Conservation (phyloP, 1,139 yeast genomes). For the Magnusiomyces magnusii region DNA sequence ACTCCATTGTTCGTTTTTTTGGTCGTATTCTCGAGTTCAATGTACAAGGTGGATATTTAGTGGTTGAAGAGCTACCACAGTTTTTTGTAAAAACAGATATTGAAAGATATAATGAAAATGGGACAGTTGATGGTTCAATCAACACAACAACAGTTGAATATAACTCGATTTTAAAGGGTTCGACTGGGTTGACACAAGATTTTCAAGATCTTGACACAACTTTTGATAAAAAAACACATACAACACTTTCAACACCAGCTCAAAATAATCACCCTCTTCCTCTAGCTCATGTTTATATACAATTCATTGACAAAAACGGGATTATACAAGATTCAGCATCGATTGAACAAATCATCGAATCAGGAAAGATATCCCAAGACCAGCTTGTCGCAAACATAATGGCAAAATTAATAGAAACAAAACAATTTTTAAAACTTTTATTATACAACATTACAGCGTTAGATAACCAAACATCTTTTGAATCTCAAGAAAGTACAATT, state of each 20-base stretch:
- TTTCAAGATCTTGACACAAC: background rate
- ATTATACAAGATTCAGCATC: background rate
- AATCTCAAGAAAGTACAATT: background rate
- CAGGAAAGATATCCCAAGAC: background rate
- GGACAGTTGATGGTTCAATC: no score
- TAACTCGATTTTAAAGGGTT: no score
- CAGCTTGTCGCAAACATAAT: background rate
- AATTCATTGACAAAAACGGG: background rate
- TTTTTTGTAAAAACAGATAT: slow-evolving; percentile 4
- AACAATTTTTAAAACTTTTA: background rate
- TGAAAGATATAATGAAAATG: no score
- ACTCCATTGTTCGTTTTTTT: slow-evolving; percentile 9
- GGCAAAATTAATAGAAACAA: background rate
- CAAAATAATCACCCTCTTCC: no score
- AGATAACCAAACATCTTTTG: background rate
- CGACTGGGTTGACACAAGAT: background rate
- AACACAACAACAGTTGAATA: no score
- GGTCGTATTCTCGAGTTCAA: slow-evolving; percentile 4
- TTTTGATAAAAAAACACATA: background rate
- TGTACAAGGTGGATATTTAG: background rate
- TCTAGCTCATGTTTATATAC: background rate
- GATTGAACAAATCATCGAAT: background rate
- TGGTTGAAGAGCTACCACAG: slow-evolving; percentile 12
- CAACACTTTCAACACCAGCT: no score
- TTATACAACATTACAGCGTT: background rate